Evolutionary conservation across 1,284 basidiomycete species (phyloP).

Genomic region (Anthracocystis walkeri): DNA sequence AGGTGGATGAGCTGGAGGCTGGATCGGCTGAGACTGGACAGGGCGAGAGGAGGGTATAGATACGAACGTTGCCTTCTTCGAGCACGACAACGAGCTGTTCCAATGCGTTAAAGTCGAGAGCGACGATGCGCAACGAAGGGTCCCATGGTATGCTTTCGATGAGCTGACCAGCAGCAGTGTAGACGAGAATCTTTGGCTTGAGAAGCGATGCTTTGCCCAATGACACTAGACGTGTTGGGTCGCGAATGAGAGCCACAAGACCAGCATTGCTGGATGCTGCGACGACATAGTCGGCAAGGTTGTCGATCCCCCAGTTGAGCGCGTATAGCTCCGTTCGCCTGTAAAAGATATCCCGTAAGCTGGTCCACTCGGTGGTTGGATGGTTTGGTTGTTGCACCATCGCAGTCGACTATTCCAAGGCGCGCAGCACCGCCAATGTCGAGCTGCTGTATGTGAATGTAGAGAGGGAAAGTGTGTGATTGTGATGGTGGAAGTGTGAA

Average conservation of each 20-base stretch:
- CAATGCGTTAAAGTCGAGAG: conserved; percentile 83
- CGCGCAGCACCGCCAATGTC: neutral
- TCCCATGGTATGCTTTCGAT: conserved; percentile 78
- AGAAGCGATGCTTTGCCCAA: conserved; percentile 77
- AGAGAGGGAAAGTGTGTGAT: neutral
- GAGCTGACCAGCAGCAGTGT: conserved; percentile 71
- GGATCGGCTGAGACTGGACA: conserved; percentile 37
- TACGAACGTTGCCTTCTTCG: conserved; percentile 89
- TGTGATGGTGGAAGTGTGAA: neutral
- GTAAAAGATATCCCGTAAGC: conserved; percentile 70
- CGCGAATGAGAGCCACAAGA: conserved; percentile 87
- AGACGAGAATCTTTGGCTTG: conserved; percentile 76
- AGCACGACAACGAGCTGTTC: conserved; percentile 87
- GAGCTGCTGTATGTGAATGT: neutral
- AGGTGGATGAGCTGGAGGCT: conserved; percentile 14
- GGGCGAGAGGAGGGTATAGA: conserved; percentile 79
- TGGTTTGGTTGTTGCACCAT: conserved; percentile 48
- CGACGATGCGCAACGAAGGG: conserved; percentile 77
- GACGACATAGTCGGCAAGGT: conserved; percentile 83
- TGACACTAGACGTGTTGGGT: conserved; percentile 83
- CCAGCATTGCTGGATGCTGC: conserved; percentile 88
- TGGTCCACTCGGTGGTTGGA: conserved; percentile 62
- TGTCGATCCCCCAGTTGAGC: conserved; percentile 81
- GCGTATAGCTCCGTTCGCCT: conserved; percentile 83
- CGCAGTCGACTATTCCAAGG: neutral